Conservation (phyloP, 2,329 filamentous ascomycete species). For the Trichoderma polysporum region DNA sequence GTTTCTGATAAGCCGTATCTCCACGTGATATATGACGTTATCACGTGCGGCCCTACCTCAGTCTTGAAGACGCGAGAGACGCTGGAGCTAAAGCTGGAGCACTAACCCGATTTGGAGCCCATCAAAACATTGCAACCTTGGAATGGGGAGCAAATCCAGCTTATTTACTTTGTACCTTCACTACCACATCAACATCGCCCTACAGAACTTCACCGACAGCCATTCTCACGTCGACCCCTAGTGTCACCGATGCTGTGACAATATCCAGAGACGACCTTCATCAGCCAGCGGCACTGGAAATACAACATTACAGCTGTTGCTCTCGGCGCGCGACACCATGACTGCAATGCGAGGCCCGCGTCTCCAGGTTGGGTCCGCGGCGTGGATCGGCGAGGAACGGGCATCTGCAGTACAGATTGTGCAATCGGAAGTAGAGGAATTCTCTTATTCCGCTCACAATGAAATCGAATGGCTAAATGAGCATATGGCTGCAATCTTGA, state of each 20-base stretch:
- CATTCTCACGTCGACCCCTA: neutral
- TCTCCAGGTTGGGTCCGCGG: slow-evolving; percentile 72
- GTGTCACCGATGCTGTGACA: slow-evolving; percentile 16
- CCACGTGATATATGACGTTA: slow-evolving; percentile 34
- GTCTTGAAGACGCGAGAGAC: slow-evolving; percentile 26
- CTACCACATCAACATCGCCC: slow-evolving; percentile 20
- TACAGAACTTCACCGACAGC: neutral
- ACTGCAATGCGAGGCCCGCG: slow-evolving; percentile 55
- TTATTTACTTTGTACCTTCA: slow-evolving; percentile 23
- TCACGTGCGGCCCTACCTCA: slow-evolving; percentile 14
- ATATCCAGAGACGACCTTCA: neutral
- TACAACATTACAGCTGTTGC: neutral
- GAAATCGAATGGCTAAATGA: slow-evolving; percentile 98
- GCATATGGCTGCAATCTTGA: slow-evolving; percentile 95
- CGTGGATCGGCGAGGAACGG: slow-evolving; percentile 86
- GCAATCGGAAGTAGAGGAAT: slow-evolving; percentile 84
- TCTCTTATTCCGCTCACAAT: slow-evolving; percentile 86
- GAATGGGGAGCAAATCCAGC: slow-evolving; percentile 24
- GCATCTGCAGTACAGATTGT: slow-evolving; percentile 73
- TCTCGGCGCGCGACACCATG: slow-evolving; percentile 30
- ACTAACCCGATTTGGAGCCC: slow-evolving; percentile 37
- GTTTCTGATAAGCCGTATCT: slow-evolving; percentile 41
- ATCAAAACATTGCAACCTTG: slow-evolving; percentile 42
- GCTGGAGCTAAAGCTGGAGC: slow-evolving; percentile 5
- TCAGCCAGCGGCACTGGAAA: neutral